Evolutionary conservation across 345 rosid genomes (phyloP).

Genomic region (Triadica sebifera): DNA sequence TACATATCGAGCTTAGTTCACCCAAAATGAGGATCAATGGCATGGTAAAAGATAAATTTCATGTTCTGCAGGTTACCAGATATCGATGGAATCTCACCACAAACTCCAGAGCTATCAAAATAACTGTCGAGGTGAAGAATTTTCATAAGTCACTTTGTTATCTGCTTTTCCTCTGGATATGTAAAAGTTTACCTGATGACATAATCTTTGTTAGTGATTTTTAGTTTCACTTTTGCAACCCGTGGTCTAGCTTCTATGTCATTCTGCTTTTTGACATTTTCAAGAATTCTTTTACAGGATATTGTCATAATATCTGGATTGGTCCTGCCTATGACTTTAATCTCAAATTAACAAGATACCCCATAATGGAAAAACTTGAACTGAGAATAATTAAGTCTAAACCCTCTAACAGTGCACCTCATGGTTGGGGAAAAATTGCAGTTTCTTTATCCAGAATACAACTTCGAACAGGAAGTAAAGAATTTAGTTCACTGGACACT

Average conservation of each 20-base stretch:
- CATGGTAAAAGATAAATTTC: neutral
- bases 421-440: no score
- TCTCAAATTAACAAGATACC: neutral
- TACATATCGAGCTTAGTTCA: no score
- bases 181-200: neutral
- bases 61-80: constrained; percentile 36
- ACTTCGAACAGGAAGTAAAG: no score
- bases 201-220: no score
- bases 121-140: constrained; percentile 31
- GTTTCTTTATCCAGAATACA: no score
- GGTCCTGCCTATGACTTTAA: neutral
- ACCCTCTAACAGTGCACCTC: no score
- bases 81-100: constrained; percentile 51
- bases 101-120: constrained; percentile 47
- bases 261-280: neutral
- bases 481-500: no score
- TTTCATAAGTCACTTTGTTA: neutral
- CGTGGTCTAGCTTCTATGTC: neutral
- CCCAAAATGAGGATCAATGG: no score
- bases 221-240: neutral
- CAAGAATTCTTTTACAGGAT: neutral
- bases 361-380: no score
- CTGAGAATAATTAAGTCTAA: no score
- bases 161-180: neutral
- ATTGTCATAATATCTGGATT: neutral